Percentiles rank a stretch among this genome's conserved stretches.
These are phyloP conservation scores for Paramyrothecium roridum DNA, from an alignment of 2,329 filamentous ascomycete species.

Conservation along the genomic window DNA sequence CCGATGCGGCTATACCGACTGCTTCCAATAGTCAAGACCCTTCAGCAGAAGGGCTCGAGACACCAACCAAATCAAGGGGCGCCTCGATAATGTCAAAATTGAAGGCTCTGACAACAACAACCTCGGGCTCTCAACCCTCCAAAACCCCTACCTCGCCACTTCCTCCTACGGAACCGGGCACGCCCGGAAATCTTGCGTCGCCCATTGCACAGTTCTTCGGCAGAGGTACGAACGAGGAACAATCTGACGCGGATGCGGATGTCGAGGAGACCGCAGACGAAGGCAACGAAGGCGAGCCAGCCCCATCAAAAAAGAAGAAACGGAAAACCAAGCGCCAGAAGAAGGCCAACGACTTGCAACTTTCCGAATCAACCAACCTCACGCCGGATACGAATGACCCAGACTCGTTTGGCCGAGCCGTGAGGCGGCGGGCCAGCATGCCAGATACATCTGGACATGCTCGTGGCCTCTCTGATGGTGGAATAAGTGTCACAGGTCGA, in stretches of 20 bases:
- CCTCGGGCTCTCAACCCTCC: constrained; percentile 44
- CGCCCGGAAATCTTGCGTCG: constrained; percentile 42
- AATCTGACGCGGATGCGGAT: constrained; percentile 56
- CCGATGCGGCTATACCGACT: constrained; percentile 47
- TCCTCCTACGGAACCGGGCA: constrained; percentile 28
- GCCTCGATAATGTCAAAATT: constrained; percentile 75
- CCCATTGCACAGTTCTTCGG: constrained; percentile 42
- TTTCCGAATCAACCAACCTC: constrained; percentile 58
- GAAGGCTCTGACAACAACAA: constrained; percentile 67
- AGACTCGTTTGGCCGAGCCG: constrained; percentile 40
- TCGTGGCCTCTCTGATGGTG: constrained; percentile 71
- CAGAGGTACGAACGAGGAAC: constrained; percentile 51
- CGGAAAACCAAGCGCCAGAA: constrained; percentile 60
- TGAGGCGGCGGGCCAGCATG: constrained; percentile 64
- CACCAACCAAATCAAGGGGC: constrained; percentile 52
- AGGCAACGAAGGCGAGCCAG: constrained; percentile 39
- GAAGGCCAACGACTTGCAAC: constrained; percentile 58
- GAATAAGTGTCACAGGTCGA: constrained; percentile 61
- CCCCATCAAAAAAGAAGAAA: constrained; percentile 48
- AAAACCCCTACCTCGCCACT: constrained; percentile 28
- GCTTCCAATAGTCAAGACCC: constrained; percentile 55
- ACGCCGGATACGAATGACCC: constrained; percentile 38
- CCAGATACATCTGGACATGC: constrained; percentile 56
- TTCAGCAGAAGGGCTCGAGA: constrained; percentile 66
- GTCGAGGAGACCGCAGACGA: constrained; percentile 87